Evolutionary conservation across 2,329 filamentous ascomycete species (phyloP), one percentile per base, ranked within the genome.

Genomic region (Verticillium dahliae): DNA sequence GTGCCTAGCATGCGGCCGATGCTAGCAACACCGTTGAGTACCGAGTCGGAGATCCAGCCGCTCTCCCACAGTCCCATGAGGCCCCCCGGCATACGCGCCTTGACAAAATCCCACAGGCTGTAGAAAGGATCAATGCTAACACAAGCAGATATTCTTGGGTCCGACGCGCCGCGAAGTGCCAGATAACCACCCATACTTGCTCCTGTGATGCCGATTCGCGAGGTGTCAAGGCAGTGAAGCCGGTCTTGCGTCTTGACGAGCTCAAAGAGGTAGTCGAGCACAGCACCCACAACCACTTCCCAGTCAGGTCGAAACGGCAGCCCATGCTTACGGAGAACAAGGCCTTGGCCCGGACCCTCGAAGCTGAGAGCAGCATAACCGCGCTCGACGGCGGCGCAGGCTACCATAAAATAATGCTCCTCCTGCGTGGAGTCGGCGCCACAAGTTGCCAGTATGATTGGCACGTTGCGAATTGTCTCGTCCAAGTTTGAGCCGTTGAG

Each of bases 261-360:
- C 6, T 62, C 58, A 6, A 62, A 18, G 37, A 76, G 66, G 38
- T 69, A 66, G 57, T 76, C 69, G 0, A 80, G 52, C 2, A 78
- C 75, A 1, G 59, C 35, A 10, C 60, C 58, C 2, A 65, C 65
- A 2, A 79, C 75, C 0, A 63, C 58, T 54, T 79, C 77, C 68
- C 72, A 78, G 63, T 79, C 76, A 0, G 73, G 73, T 0, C 75
- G 69, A 62, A 78, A 73, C 61, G 56, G 66, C 37, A 67, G 64
- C 34, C 74, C 60, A 11, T 22, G 50, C 0, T 65, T 63, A 1
- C 69, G 68, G 0, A 79, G 69, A 2, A 71, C 62, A 4, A 77
- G 65, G 0, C 79, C 78, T 61, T 81, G 79, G 0, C 78, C 79
- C 0, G 79, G 79, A 0, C 78, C 79, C 1, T 82, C 78, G 39